These are phyloP conservation scores for Myxozyma sirexii DNA, from an alignment of 805 yeast genomes.

Conservation along the genomic window DNA sequence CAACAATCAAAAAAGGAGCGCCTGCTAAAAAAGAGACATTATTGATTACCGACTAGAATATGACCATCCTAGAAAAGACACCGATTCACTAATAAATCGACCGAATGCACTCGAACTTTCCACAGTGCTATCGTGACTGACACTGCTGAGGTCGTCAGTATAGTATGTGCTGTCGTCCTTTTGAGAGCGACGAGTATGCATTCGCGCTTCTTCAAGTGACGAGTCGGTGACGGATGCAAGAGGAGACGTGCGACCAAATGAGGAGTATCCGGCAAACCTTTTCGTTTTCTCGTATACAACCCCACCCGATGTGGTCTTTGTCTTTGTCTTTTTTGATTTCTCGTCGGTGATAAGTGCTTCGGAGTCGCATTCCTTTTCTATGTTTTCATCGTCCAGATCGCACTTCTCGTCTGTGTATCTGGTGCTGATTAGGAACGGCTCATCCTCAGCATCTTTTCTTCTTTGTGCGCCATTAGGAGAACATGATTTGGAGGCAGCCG, in stretches of 20 bases:
- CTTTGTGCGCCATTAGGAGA: neutral
- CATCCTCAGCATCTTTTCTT: neutral
- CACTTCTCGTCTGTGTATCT: constrained; percentile 14
- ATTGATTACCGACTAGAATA: constrained; percentile 4
- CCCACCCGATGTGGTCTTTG: neutral
- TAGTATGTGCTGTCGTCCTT: neutral
- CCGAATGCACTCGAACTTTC: constrained; percentile 6
- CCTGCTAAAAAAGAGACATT: neutral
- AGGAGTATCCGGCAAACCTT: neutral
- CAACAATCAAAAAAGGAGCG: neutral
- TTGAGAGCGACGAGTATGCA: neutral
- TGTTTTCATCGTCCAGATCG: constrained; percentile 5
- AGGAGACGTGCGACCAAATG: constrained; percentile 1
- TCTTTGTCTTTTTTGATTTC: neutral
- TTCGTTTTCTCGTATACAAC: constrained; percentile 4
- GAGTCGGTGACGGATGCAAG: neutral
- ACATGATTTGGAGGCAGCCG: neutral
- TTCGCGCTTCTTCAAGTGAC: neutral
- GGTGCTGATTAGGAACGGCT: constrained; percentile 20
- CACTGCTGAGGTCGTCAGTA: neutral
- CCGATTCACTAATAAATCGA: constrained; percentile 5
- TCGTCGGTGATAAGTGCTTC: neutral
- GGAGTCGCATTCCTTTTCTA: neutral
- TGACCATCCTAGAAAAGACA: constrained; percentile 12
- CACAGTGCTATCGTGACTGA: constrained; percentile 2